These are phyloP conservation scores for Lotus japonicus DNA, from an alignment of 306 rosid species.

Conservation along the genomic window DNA sequence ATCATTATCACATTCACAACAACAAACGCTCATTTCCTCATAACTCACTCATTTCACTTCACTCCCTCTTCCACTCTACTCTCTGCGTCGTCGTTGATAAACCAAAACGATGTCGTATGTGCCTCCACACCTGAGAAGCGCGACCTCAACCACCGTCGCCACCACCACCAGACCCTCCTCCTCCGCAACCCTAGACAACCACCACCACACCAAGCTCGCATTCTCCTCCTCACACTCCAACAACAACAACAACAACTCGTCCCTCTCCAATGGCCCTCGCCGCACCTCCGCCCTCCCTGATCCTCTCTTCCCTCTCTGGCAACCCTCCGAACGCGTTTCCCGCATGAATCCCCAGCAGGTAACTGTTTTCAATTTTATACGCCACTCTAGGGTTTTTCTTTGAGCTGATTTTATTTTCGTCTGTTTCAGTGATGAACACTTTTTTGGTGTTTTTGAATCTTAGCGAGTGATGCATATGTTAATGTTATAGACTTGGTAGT, in stretches of 20 bases:
- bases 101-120: slow-evolving; percentile 72
- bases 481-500: neutral
- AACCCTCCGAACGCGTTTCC: slow-evolving; percentile 79
- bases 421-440: neutral
- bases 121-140: slow-evolving; percentile 73
- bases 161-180: slow-evolving; percentile 33
- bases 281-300: slow-evolving; percentile 48
- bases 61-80: neutral
- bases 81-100: neutral
- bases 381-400: too few species aligned
- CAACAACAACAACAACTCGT: neutral
- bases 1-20: neutral
- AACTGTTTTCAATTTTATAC: neutral
- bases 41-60: neutral
- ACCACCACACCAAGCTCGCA: slow-evolving; percentile 39
- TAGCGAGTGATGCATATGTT: neutral
- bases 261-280: slow-evolving; percentile 40
- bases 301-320: slow-evolving; percentile 54
- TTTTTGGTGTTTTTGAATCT: neutral
- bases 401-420: neutral
- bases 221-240: slow-evolving; percentile 28
- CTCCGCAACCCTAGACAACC: slow-evolving; percentile 31
- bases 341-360: slow-evolving; percentile 73
- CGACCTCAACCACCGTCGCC: slow-evolving; percentile 39
- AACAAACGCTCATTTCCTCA: neutral